Evolutionary conservation across 2,329 filamentous ascomycete species (phyloP).

Genomic region (Venturia asperata): DNA sequence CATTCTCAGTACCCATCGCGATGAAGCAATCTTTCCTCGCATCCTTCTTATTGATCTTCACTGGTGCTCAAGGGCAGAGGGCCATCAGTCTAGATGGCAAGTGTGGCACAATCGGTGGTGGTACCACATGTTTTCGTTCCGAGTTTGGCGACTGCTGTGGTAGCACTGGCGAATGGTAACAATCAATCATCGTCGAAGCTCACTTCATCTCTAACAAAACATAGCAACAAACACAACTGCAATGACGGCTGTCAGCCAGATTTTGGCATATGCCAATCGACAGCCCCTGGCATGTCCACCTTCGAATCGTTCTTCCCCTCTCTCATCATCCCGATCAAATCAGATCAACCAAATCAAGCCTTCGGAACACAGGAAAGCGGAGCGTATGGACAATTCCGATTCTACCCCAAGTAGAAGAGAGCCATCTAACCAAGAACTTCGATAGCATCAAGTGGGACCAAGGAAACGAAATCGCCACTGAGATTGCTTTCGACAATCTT

Average conservation of each 20-base stretch:
- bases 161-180: not conserved
- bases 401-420: not conserved
- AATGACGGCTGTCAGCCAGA: not conserved
- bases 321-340: not conserved
- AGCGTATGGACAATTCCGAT: not conserved
- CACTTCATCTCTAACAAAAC: not conserved
- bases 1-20: not conserved
- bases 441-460: not conserved
- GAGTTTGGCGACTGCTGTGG: not conserved
- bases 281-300: not conserved
- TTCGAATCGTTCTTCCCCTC: not conserved
- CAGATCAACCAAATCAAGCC: not conserved
- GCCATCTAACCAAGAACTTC: not conserved
- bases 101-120: not conserved
- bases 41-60: not conserved
- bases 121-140: not conserved
- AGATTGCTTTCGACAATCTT: not conserved
- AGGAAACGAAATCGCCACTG: not conserved
- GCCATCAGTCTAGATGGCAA: not conserved
- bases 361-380: not conserved
- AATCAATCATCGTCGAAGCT: not conserved
- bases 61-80: not conserved
- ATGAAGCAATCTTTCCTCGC: constrained; percentile 4
- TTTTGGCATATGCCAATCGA: not conserved
- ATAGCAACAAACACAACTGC: not conserved